Percentiles rank a stretch among this genome's conserved stretches.
phyloP scores from a whole-genome alignment of 2,329 filamentous ascomycete species.

The Epicoccum sorghinum region DNA sequence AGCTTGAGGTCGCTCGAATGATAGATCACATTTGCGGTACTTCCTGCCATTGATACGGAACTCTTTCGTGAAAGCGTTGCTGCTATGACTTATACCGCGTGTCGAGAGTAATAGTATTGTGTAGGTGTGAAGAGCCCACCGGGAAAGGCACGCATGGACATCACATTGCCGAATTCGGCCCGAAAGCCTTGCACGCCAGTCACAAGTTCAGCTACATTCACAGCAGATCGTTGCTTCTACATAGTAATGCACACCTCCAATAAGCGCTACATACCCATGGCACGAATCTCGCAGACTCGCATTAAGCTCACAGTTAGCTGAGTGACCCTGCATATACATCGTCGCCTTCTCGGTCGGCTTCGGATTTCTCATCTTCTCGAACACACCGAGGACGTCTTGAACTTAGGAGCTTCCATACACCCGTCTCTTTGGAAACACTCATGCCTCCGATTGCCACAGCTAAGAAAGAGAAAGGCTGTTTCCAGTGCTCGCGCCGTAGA shows the following conservation, averaged over 20 bases:
- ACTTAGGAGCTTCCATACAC: no score
- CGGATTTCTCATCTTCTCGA: no score
- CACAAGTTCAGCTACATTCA: not conserved
- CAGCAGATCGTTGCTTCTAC: not conserved
- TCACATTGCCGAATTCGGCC: not conserved
- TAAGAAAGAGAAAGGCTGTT: constrained; percentile 36
- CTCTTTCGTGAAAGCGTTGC: no score
- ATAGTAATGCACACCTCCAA: not conserved
- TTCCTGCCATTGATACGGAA: no score
- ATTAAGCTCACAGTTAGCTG: not conserved
- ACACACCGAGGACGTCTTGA: no score
- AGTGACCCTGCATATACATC: not conserved
- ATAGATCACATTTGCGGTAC: no score
- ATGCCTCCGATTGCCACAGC: not conserved
- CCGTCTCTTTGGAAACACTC: not conserved
- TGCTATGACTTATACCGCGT: no score
- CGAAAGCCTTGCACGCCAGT: not conserved
- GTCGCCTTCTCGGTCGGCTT: no score
- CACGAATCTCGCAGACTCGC: not conserved
- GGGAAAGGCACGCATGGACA: no score
- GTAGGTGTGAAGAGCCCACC: no score
- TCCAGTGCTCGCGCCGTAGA: constrained; percentile 48
- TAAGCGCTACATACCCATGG: not conserved
- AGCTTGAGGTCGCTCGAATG: no score
- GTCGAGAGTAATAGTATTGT: no score